A percentile compares a stretch with the other conserved stretches of the same genome.
phyloP scores from a whole-genome alignment of 768 basidiomycete species.

The Pholiota molesta region DNA sequence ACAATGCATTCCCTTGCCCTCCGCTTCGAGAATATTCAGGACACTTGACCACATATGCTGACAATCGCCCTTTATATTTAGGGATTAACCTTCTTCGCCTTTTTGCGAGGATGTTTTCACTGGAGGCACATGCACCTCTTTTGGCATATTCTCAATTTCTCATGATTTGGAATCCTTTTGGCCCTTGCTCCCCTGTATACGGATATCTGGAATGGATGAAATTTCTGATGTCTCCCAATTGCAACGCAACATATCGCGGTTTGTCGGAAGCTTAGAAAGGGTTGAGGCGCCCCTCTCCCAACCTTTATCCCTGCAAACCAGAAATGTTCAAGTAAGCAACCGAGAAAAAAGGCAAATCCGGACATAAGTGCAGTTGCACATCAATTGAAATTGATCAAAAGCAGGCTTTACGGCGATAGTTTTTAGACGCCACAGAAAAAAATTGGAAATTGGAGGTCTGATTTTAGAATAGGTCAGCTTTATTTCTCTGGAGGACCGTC shows the following conservation, averaged over 20 bases:
- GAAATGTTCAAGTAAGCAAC: conserved; percentile 28
- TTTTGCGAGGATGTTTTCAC: not conserved
- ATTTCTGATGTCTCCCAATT: not conserved
- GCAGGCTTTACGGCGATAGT: conserved; percentile 14
- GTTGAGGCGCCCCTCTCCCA: conserved; percentile 12
- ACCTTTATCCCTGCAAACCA: conserved; percentile 23
- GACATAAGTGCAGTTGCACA: conserved; percentile 17
- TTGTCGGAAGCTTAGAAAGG: conserved; percentile 27
- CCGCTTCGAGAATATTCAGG: not conserved
- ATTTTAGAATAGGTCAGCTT: not conserved
- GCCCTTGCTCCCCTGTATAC: not conserved
- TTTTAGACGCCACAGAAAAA: conserved; percentile 19
- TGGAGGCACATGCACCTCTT: not conserved
- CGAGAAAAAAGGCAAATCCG: conserved; percentile 32
- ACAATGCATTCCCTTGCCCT: not conserved
- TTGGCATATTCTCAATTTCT: not conserved
- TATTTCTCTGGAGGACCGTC: not conserved
- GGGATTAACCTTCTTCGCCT: not conserved
- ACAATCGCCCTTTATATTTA: not conserved
- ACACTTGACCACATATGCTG: conserved; percentile 4
- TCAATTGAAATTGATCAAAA: conserved; percentile 21
- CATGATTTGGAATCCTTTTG: conserved; percentile 5
- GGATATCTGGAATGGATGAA: not conserved
- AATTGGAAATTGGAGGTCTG: not conserved
- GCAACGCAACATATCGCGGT: not conserved